Conservation (phyloP, 495 filamentous ascomycete genomes). For the Lineolata rhizophorae region DNA sequence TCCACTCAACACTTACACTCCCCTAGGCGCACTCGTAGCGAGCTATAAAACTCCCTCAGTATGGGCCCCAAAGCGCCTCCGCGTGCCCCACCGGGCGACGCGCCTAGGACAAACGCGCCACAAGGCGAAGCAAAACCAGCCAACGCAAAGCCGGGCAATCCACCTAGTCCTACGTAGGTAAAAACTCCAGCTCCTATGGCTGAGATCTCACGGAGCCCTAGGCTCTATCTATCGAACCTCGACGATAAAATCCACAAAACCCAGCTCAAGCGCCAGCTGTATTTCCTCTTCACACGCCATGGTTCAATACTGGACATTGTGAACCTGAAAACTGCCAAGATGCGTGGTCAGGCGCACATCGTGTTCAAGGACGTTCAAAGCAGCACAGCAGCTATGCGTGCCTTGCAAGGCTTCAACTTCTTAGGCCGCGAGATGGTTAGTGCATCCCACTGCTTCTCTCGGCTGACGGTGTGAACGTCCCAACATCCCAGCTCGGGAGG, state of each 20-base stretch:
- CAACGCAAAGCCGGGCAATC: too few species aligned
- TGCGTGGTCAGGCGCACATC: conserved; percentile 89
- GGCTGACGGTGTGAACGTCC: neutral
- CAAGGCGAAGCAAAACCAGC: too few species aligned
- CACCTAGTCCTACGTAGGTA: too few species aligned
- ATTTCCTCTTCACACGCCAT: conserved; percentile 84
- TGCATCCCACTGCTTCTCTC: conserved; percentile 2
- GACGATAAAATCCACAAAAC: conserved; percentile 67
- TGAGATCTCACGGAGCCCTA: conserved; percentile 15
- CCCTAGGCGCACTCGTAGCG: too few species aligned
- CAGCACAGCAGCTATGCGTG: conserved; percentile 75
- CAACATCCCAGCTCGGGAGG: neutral
- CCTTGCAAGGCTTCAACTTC: conserved; percentile 69
- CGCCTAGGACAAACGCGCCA: too few species aligned
- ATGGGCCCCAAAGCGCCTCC: too few species aligned
- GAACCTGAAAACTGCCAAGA: conserved; percentile 64
- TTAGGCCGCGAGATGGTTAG: conserved; percentile 73
- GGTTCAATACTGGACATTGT: conserved; percentile 89
- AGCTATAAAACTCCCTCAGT: too few species aligned
- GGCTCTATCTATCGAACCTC: conserved; percentile 73
- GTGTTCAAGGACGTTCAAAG: conserved; percentile 72
- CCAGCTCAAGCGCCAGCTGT: conserved; percentile 63
- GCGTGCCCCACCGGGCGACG: too few species aligned
- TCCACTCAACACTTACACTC: too few species aligned
- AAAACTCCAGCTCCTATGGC: too few species aligned